Percentiles rank a stretch among this genome's conserved stretches.
Evolutionary conservation across 148 eudicot genomes (phyloP).

Genomic region (Arctostaphylos glauca): DNA sequence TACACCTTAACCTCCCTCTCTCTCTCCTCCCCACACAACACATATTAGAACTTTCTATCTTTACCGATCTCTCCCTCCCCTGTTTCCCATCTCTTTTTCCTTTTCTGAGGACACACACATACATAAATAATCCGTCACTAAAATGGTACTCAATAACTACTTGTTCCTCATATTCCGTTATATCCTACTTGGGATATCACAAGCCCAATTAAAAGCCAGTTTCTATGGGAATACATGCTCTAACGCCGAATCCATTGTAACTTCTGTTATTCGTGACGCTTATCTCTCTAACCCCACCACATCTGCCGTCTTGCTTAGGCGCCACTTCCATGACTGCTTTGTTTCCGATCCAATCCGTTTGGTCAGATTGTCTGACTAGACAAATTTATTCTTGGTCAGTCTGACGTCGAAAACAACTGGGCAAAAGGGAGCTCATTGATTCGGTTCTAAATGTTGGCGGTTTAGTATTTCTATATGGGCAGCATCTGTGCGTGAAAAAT

Average conservation of each 20-base stretch:
- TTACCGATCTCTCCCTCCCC: too few relatives aligned
- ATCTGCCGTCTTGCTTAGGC: constrained; percentile 51
- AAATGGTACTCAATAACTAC: constrained; percentile 1
- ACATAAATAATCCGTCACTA: not conserved
- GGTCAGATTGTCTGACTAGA: too few relatives aligned
- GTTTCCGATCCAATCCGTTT: constrained; percentile 10
- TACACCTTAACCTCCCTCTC: not conserved
- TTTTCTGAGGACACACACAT: too few relatives aligned
- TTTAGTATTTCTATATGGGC: too few relatives aligned
- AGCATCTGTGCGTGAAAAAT: too few relatives aligned
- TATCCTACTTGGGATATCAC: constrained; percentile 24
- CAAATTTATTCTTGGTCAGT: too few relatives aligned
- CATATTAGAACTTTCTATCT: not conserved
- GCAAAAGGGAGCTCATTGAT: too few relatives aligned
- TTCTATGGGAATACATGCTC: constrained; percentile 52
- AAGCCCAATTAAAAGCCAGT: constrained; percentile 42
- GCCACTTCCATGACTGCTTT: constrained; percentile 73
- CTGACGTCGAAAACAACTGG: too few relatives aligned
- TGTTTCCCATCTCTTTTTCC: not conserved
- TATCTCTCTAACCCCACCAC: constrained; percentile 21
- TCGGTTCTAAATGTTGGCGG: too few relatives aligned
- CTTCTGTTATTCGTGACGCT: constrained; percentile 32
- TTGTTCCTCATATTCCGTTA: constrained; percentile 13
- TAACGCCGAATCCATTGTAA: constrained; percentile 46
- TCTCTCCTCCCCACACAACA: not conserved